These are phyloP conservation scores for Miscanthus lutarioriparius DNA, from an alignment of 176 grass and related monocot species.

Conservation along the genomic window DNA sequence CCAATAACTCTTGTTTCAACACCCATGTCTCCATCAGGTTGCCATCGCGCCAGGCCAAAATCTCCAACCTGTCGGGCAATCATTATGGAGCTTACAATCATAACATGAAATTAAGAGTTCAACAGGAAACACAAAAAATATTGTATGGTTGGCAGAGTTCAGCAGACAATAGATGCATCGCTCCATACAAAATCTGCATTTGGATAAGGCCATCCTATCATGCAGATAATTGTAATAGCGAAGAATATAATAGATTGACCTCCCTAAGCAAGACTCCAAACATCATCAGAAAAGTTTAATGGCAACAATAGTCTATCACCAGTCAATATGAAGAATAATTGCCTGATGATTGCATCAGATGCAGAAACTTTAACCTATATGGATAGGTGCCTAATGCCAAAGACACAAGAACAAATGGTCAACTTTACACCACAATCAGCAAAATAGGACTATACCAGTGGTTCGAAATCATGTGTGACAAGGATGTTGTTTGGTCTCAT, in stretches of 20 bases:
- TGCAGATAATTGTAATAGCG: neutral
- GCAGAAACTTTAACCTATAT: conserved; percentile 1
- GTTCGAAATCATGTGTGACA: conserved; percentile 99
- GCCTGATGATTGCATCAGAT: conserved; percentile 19
- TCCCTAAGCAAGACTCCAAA: neutral
- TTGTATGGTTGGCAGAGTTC: neutral
- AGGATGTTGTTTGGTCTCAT: conserved; percentile 99
- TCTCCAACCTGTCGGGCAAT: conserved; percentile 76
- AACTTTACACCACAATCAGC: conserved; percentile 13
- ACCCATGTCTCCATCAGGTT: conserved; percentile 92
- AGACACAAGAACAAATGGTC: neutral
- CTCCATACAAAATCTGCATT: conserved; percentile 1
- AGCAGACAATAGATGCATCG: neutral
- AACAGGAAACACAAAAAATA: conserved; percentile 21
- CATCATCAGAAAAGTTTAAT: conserved; percentile 8
- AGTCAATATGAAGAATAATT: neutral
- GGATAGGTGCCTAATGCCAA: neutral
- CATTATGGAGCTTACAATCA: conserved; percentile 18
- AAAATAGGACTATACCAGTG: conserved; percentile 64
- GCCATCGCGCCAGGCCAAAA: conserved; percentile 95
- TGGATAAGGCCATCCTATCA: neutral
- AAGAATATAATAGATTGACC: neutral
- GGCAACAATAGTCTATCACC: conserved; percentile 13
- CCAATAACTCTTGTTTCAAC: conserved; percentile 98
- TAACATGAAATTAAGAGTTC: conserved; percentile 9